These are phyloP conservation scores for Oryza brachyantha DNA, from an alignment of 176 grass and related monocot genomes.

Conservation along the genomic window DNA sequence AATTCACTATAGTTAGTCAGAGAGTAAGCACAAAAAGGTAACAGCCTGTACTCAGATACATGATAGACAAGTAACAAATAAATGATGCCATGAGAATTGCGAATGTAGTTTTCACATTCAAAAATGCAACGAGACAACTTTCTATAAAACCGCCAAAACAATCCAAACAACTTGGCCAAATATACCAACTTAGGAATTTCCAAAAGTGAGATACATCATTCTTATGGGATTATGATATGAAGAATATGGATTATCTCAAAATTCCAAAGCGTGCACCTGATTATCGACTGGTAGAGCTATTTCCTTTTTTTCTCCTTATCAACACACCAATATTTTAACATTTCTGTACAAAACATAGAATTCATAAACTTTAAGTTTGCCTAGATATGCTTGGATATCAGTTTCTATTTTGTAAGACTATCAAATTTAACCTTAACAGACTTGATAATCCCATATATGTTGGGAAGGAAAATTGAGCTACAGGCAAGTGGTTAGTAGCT, in stretches of 20 bases:
- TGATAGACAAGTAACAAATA: neutral
- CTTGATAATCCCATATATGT: neutral
- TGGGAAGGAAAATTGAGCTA: neutral
- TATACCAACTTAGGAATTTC: neutral
- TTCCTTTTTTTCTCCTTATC: conserved; percentile 7
- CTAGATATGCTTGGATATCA: neutral
- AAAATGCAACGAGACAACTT: neutral
- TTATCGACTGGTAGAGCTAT: conserved; percentile 57
- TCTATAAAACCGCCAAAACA: neutral
- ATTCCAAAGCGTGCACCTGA: conserved; percentile 59
- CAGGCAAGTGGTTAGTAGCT: neutral
- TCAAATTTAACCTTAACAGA: neutral
- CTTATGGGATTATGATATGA: conserved; percentile 90
- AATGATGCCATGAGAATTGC: neutral
- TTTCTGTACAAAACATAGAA: too few relatives aligned
- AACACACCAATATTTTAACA: too few relatives aligned
- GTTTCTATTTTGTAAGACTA: neutral
- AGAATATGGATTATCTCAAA: conserved; percentile 88
- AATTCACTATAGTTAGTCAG: neutral
- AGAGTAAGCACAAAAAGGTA: neutral
- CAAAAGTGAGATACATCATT: conserved; percentile 65
- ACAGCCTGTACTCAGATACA: neutral
- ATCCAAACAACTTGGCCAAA: neutral
- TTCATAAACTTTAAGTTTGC: too few relatives aligned
- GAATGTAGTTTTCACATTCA: neutral